Percentiles rank a stretch among this genome's conserved stretches.
phyloP scores from a whole-genome alignment of 371 early-diverging fungal genomes.

The Circinella minor region DNA sequence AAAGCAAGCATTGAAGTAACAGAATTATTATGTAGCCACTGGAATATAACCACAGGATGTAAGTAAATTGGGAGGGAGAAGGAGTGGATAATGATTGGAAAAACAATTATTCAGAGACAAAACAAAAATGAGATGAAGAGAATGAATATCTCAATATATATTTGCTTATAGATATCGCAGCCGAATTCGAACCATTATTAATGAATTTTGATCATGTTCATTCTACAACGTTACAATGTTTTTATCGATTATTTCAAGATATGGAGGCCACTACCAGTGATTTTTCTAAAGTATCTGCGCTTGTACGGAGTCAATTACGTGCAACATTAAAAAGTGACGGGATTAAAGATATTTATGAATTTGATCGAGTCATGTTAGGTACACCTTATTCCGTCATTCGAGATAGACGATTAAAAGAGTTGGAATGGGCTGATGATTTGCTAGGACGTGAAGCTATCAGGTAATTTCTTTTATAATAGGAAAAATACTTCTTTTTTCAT shows the following conservation, averaged over 20 bases:
- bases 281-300: slow-evolving; percentile 62
- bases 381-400: slow-evolving; percentile 69
- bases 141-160: background rate
- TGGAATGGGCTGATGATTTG: slow-evolving; percentile 74
- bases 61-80: slow-evolving; percentile 18
- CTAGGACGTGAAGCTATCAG: slow-evolving; percentile 66
- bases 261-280: slow-evolving; percentile 71
- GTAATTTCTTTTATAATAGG: slow-evolving; percentile 30
- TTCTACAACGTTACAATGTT: slow-evolving; percentile 59
- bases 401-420: slow-evolving; percentile 70
- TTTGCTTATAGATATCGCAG: slow-evolving; percentile 39
- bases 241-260: slow-evolving; percentile 67
- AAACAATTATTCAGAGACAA: too few relatives aligned
- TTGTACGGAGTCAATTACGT: slow-evolving; percentile 59
- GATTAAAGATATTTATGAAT: slow-evolving; percentile 48
- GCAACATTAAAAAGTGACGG: slow-evolving; percentile 47
- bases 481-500: background rate
- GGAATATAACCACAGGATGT: slow-evolving; percentile 76
- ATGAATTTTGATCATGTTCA: slow-evolving; percentile 67
- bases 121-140: background rate
- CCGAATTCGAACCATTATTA: slow-evolving; percentile 69
- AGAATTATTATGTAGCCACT: slow-evolving; percentile 70
- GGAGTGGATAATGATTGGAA: too few relatives aligned
- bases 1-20: slow-evolving; percentile 72
- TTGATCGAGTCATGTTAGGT: slow-evolving; percentile 67